These are phyloP conservation scores for Endogone sp. DNA, from an alignment of 192 early-diverging fungal genomes.

Conservation along the genomic window DNA sequence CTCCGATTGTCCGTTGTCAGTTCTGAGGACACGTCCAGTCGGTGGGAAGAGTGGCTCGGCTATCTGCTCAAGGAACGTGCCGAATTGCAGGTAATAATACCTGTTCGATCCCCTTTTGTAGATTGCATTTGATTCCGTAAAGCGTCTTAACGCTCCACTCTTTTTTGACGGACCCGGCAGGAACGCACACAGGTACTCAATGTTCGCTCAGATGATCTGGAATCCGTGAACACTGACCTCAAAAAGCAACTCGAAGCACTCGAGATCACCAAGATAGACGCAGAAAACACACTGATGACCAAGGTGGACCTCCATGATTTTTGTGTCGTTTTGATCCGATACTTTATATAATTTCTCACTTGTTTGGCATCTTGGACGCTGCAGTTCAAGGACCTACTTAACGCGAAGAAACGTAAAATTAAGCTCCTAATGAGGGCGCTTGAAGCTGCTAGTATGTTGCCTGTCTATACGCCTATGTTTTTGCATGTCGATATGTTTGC, in stretches of 20 bases:
- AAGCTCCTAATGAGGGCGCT: slow-evolving; percentile 5
- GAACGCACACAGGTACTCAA: not conserved
- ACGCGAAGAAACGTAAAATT: slow-evolving; percentile 15
- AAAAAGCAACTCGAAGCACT: not conserved
- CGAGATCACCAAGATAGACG: not conserved
- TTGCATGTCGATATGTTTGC: too few species aligned
- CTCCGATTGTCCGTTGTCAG: not conserved
- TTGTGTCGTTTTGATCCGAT: not conserved
- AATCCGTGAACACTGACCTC: not conserved
- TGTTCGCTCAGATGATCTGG: not conserved
- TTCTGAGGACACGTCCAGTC: not conserved
- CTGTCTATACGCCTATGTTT: too few species aligned
- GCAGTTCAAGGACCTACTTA: slow-evolving; percentile 11
- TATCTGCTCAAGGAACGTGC: not conserved
- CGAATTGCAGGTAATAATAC: not conserved
- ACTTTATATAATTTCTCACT: not conserved
- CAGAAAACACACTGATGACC: not conserved
- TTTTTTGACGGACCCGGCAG: not conserved
- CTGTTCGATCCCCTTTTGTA: too few species aligned
- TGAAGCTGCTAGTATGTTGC: slow-evolving; percentile 3
- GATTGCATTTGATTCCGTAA: too few species aligned
- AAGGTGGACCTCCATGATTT: not conserved
- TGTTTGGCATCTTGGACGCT: not conserved
- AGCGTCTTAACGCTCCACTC: not conserved
- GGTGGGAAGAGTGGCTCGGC: not conserved